Base-by-base conservation (phyloP, 2,329 filamentous ascomycete genomes). In the Corniculantispora saksenae region DNA sequence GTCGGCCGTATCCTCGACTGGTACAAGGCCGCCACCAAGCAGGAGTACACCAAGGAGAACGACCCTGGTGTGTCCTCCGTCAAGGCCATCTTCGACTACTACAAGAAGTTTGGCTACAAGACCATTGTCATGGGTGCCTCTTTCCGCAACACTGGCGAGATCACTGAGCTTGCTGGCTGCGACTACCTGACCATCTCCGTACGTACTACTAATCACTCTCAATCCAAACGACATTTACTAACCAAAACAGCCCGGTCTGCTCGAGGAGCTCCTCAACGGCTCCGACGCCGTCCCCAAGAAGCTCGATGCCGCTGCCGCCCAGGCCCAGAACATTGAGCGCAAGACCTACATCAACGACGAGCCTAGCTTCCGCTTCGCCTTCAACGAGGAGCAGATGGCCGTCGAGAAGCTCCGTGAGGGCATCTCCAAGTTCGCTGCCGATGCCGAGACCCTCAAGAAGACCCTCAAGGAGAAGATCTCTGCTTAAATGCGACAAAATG, bases 41-140 rank as follows among this genome's bases (percentile, higher is more conserved):
- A 96, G 88, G 91, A 95, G 72, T 99, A 94, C 89, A 76, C 85
- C 78, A 87, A 93, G 80, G 84, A 91, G 81, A 92, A 97, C 80
- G 95, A 99, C 85, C 95, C 95, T 65, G 95, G 95, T 85, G 95
- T 99, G 81, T 87, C 92, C 84, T 94, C 91, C 71, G 95, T 99
- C 77, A 87, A 94, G 86, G 78, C 75, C 81, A 99, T 99, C 85
- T 99, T 91, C 89, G 95, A 99, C 89, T 99, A 99, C 92, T 99
- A 99, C 91, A 99, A 99, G 92, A 98, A 98, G 88, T 92, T 84
- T 81, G 93, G 91, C 80, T 97, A 99, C 90, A 97, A 97, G 75
- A 99, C 95, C 80, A 97, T 98, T 74, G 95, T 99, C 82, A 99
- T 99, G 95, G 95, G 95, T 77, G 95, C 95, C 72, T 97, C 94